A percentile compares a stretch with the other conserved stretches of the same genome.
Conservation (phyloP, 345 rosid species). For the Kandelia obovata region DNA sequence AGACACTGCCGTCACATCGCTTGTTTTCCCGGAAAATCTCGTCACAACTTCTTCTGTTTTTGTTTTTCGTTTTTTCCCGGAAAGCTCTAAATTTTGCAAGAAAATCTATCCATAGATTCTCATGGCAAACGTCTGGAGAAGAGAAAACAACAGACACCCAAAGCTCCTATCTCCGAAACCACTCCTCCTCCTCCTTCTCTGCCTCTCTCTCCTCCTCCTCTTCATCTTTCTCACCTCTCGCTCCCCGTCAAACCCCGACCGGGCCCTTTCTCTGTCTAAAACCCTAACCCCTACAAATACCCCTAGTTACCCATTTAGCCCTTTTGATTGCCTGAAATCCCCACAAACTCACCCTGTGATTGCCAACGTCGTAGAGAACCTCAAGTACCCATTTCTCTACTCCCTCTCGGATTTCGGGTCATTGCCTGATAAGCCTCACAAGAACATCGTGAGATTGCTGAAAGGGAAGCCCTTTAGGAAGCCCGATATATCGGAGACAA, state of each 20-base stretch:
- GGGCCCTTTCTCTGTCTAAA: constrained; percentile 1
- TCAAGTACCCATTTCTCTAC: constrained; percentile 70
- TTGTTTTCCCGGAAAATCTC: too few species aligned
- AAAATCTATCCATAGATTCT: not conserved
- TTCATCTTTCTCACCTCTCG: constrained; percentile 28
- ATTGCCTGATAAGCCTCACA: constrained; percentile 91
- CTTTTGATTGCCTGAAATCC: constrained; percentile 63
- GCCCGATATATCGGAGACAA: constrained; percentile 84
- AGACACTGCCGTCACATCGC: too few species aligned
- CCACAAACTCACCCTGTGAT: constrained; percentile 83
- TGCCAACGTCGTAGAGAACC: constrained; percentile 80
- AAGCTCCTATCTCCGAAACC: constrained; percentile 38
- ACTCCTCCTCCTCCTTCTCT: constrained; percentile 39
- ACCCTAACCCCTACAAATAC: constrained; percentile 28
- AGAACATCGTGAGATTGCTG: constrained; percentile 80
- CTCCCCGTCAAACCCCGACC: constrained; percentile 15
- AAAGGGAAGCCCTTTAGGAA: constrained; percentile 88
- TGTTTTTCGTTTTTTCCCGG: too few species aligned
- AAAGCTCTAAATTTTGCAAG: not conserved
- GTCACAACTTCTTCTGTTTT: too few species aligned
- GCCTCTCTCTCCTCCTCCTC: constrained; percentile 43
- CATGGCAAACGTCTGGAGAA: constrained; percentile 13
- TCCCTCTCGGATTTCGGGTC: constrained; percentile 85
- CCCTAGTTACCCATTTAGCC: constrained; percentile 37
- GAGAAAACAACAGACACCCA: not conserved